Percentiles rank a stretch among this genome's conserved stretches.
phyloP scores from a whole-genome alignment of 805 yeast species.

The Blastobotrys peoriensis region DNA sequence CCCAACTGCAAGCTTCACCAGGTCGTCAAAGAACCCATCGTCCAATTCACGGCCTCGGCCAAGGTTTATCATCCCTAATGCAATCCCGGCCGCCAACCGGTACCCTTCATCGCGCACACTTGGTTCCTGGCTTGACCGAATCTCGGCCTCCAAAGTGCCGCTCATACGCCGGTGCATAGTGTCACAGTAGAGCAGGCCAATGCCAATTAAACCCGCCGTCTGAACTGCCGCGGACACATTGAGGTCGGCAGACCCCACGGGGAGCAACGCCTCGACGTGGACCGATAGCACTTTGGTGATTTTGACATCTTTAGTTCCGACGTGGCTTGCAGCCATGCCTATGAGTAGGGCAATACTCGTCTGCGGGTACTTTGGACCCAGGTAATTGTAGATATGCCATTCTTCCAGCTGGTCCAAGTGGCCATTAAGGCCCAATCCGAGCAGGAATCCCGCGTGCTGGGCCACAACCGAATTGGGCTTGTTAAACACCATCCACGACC shows the following conservation, averaged over 20 bases:
- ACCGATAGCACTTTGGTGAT: constrained; percentile 87
- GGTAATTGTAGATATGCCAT: constrained; percentile 91
- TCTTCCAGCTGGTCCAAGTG: constrained; percentile 79
- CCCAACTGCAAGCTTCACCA: constrained; percentile 46
- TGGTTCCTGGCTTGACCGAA: constrained; percentile 25
- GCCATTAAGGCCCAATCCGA: constrained; percentile 89
- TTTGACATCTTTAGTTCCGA: constrained; percentile 78
- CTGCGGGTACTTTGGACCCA: constrained; percentile 80
- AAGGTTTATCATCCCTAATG: constrained; percentile 76
- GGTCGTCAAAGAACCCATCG: constrained; percentile 53
- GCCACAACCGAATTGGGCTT: constrained; percentile 67
- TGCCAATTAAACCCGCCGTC: constrained; percentile 84
- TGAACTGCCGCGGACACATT: constrained; percentile 80
- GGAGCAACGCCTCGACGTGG: constrained; percentile 85
- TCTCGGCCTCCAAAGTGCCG: constrained; percentile 66
- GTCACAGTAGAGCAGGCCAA: constrained; percentile 75
- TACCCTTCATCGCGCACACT: constrained; percentile 52
- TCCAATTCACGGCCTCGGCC: constrained; percentile 70
- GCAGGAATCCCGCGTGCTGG: constrained; percentile 90
- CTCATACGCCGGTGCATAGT: constrained; percentile 84
- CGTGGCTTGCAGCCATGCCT: constrained; percentile 88
- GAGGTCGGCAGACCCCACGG: constrained; percentile 83
- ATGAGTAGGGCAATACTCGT: constrained; percentile 82
- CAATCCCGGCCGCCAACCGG: constrained; percentile 79
- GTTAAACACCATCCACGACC: constrained; percentile 89